Percentiles rank a stretch among this genome's conserved stretches.
These are phyloP conservation scores for Naumovozyma baii DNA, from an alignment of 805 yeast species.

Conservation along the genomic window DNA sequence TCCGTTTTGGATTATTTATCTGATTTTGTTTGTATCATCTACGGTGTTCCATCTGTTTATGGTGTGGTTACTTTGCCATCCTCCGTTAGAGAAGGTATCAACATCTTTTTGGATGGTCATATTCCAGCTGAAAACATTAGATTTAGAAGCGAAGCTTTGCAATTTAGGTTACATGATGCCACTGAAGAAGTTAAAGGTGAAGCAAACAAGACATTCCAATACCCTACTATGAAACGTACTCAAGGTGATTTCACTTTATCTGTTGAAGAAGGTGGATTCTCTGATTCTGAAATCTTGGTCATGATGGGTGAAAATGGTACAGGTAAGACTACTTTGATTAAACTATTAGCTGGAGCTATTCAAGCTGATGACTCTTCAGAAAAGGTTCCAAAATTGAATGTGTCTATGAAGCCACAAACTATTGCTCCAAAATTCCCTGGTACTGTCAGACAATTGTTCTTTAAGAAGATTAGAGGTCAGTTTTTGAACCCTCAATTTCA, in stretches of 20 bases:
- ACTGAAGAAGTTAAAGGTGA: slow-evolving; percentile 67
- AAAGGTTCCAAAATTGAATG: slow-evolving; percentile 72
- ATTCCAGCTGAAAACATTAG: slow-evolving; percentile 94
- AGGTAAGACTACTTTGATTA: slow-evolving; percentile 97
- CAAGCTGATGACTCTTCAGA: slow-evolving; percentile 78
- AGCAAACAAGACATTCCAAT: slow-evolving; percentile 65
- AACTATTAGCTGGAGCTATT: slow-evolving; percentile 85
- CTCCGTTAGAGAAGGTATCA: slow-evolving; percentile 97
- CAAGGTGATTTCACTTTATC: slow-evolving; percentile 90
- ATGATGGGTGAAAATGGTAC: slow-evolving; percentile 99
- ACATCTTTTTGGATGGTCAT: slow-evolving; percentile 96
- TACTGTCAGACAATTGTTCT: slow-evolving; percentile 94
- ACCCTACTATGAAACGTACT: slow-evolving; percentile 80
- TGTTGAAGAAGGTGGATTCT: slow-evolving; percentile 81
- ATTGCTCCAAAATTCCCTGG: slow-evolving; percentile 98
- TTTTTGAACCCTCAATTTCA: slow-evolving; percentile 96
- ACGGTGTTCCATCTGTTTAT: slow-evolving; percentile 97
- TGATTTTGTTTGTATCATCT: slow-evolving; percentile 90
- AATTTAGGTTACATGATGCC: slow-evolving; percentile 87
- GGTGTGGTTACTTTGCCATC: slow-evolving; percentile 97
- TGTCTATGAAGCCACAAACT: slow-evolving; percentile 98
- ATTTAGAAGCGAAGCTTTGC: slow-evolving; percentile 91
- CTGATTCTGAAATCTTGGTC: slow-evolving; percentile 92
- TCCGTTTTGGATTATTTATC: slow-evolving; percentile 95
- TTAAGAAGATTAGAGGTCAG: slow-evolving; percentile 89